phyloP scores from a whole-genome alignment of 352 stramenopile species.

The Phytophthora fragariaefolia region DNA sequence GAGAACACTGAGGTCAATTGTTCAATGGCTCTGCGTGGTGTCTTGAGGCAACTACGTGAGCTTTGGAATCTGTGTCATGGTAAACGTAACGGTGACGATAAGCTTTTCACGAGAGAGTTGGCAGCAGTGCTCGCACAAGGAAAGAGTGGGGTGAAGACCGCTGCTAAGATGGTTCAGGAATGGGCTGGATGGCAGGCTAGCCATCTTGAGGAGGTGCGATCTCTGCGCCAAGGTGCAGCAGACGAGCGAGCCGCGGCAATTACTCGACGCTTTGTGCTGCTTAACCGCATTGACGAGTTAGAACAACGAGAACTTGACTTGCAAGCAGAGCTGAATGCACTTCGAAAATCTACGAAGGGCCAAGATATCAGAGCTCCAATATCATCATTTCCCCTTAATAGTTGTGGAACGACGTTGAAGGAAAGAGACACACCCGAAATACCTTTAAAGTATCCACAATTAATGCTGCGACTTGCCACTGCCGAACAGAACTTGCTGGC shows the following conservation, averaged over 20 bases:
- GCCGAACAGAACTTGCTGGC: conserved; percentile 30
- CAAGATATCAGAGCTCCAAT: not conserved
- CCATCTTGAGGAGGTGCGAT: conserved; percentile 31
- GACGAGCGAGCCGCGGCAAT: conserved; percentile 18
- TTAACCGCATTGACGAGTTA: conserved; percentile 24
- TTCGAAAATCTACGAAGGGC: conserved; percentile 11
- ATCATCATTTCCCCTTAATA: not conserved
- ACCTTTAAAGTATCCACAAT: conserved; percentile 29
- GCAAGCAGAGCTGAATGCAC: conserved; percentile 28
- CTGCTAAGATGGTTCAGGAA: conserved; percentile 38
- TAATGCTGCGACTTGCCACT: conserved; percentile 28
- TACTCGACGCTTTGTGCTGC: conserved; percentile 11
- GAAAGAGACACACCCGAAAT: not conserved
- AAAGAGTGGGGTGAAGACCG: conserved; percentile 18
- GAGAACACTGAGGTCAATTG: conserved; percentile 7
- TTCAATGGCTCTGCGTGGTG: conserved; percentile 18
- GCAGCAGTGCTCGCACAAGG: conserved; percentile 11
- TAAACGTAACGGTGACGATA: not conserved
- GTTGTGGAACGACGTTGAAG: not conserved
- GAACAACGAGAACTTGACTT: conserved; percentile 31
- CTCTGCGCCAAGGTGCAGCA: conserved; percentile 26
- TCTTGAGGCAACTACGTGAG: conserved; percentile 24
- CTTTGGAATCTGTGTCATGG: not conserved
- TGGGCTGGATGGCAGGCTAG: conserved; percentile 40
- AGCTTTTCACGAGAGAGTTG: conserved; percentile 11